Conservation (phyloP, 2,329 filamentous ascomycete species). For the Fusarium nelsonii region DNA sequence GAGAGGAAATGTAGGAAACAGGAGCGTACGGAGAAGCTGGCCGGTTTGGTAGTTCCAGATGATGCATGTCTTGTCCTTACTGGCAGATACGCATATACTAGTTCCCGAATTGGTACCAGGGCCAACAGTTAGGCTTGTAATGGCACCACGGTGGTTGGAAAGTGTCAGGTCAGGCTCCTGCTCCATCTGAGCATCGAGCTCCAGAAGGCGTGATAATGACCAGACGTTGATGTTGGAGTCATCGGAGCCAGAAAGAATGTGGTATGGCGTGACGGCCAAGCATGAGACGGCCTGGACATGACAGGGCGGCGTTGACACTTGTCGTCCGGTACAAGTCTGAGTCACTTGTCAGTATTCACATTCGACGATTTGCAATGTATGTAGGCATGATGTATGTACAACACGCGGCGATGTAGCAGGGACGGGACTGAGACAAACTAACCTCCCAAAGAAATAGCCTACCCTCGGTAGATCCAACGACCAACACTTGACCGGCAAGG, state of each 20-base stretch:
- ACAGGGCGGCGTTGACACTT: constrained; percentile 79
- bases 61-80: constrained; percentile 88
- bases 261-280: constrained; percentile 77
- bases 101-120: constrained; percentile 76
- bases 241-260: constrained; percentile 81
- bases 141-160: constrained; percentile 79
- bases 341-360: constrained; percentile 43
- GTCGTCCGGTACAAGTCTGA: constrained; percentile 79
- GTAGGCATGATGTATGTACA: constrained; percentile 6
- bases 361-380: constrained; percentile 24
- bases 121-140: constrained; percentile 73
- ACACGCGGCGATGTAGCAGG: constrained; percentile 34
- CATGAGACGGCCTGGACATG: constrained; percentile 86
- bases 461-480: constrained; percentile 86
- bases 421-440: constrained; percentile 47
- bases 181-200: constrained; percentile 65
- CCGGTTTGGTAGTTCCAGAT: constrained; percentile 93
- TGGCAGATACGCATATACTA: constrained; percentile 86
- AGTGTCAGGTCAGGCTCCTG: constrained; percentile 82
- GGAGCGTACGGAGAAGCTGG: constrained; percentile 80
- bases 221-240: constrained; percentile 95
- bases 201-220: constrained; percentile 81
- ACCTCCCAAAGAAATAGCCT: constrained; percentile 95
- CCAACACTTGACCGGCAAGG: constrained; percentile 77
- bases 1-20: constrained; percentile 79